A percentile compares a stretch with the other conserved stretches of the same genome.
phyloP scores from a whole-genome alignment of 2,329 filamentous ascomycete genomes.

The Ilyonectria robusta region DNA sequence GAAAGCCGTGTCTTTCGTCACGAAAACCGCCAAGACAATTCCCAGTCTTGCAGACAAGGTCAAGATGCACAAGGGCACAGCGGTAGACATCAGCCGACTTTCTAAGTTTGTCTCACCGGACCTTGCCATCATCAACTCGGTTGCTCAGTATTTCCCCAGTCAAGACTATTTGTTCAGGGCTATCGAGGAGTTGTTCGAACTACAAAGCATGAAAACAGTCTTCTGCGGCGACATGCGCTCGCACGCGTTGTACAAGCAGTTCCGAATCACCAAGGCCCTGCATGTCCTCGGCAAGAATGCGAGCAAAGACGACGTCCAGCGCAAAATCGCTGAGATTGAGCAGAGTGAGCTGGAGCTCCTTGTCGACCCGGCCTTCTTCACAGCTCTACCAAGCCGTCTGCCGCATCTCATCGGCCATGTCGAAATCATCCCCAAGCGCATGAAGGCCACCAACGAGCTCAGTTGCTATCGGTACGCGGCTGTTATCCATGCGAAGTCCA shows the following conservation, averaged over 20 bases:
- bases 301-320: conserved; percentile 21
- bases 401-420: conserved; percentile 43
- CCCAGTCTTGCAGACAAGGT: conserved; percentile 24
- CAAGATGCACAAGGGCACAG: conserved; percentile 37
- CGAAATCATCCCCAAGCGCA: conserved; percentile 49
- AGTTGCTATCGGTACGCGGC: conserved; percentile 49
- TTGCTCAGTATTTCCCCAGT: conserved; percentile 48
- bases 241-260: conserved; percentile 33
- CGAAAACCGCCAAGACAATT: conserved; percentile 21
- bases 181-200: conserved; percentile 29
- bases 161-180: conserved; percentile 40
- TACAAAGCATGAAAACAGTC: conserved; percentile 16
- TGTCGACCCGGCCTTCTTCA: conserved; percentile 47
- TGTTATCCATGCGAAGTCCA: conserved; percentile 35
- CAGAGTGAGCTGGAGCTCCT: conserved; percentile 39
- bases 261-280: conserved; percentile 30
- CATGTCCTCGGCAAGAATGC: conserved; percentile 2
- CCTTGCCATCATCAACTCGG: conserved; percentile 48
- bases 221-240: conserved; percentile 46
- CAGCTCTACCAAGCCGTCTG: conserved; percentile 28
- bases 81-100: conserved; percentile 34
- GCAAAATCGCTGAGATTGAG: conserved; percentile 30
- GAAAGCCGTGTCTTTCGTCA: conserved; percentile 41
- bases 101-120: background rate
- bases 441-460: conserved; percentile 50